Base-by-base conservation (phyloP, 2,329 filamentous ascomycete genomes). In the Ceratocystis colombiana region DNA sequence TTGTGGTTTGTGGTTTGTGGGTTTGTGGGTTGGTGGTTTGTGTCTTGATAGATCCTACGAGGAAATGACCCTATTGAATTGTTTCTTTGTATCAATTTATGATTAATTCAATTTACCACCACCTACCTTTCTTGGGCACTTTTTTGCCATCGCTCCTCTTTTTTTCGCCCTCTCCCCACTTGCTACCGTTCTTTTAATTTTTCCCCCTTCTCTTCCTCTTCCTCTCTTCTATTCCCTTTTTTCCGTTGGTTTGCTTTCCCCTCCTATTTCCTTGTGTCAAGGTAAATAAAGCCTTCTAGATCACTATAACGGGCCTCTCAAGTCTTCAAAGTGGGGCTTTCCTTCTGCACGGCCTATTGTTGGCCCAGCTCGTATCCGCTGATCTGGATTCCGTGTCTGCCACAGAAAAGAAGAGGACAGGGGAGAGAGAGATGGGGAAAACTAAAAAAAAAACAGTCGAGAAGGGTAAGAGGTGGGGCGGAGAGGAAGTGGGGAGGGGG, bases 341-440 rank as follows among this genome's bases (percentile, higher is more conserved):
- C 5, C 25, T 22, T 22, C 6, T 25, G 48, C 48, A 53, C 48
- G 25, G 20, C 22, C 20, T 53, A 28, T 53, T 53, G 48, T 53
- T 28, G 48, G 48, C 48, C 28, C n/a, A 17, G n/a, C 53, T 59
- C 53, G 53, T 59, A 59, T 59, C 53, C 53, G 53, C 53, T 59
- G 53, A 59, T 15, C 53, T 59, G 53, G 53, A 59, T 33, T 17
- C 53, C 53, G 53, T 53, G 20, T 53, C 20, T 53, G 20, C 20
- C 25, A 25, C 22, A 22, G 33, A 41, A 28, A 50, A 53, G 22
- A 53, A 6, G 17, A 17, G 45, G 12, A 48, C 45, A 20, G 45
- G 45, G 45, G n/a, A 25, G 5, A 57, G 53, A 57, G 22, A 25
- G 22, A 25, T 22, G 50, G 10, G 53, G 22, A 17, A 28, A 12